Conservation (phyloP, 345 rosid species). For the Kandelia obovata region DNA sequence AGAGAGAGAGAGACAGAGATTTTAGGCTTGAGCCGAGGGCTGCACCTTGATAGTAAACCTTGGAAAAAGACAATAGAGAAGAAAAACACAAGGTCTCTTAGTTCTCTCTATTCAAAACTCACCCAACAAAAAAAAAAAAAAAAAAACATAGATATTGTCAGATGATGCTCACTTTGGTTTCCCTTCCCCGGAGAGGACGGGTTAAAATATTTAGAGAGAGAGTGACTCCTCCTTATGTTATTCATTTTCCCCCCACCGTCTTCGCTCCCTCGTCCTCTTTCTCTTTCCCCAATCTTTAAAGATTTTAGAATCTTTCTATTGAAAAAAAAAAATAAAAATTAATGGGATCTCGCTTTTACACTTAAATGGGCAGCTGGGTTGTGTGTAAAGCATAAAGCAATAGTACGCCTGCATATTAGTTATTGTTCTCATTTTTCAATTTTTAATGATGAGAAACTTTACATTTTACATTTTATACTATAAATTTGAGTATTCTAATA, state of each 20-base stretch:
- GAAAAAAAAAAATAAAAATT: not conserved
- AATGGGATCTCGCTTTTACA: not conserved
- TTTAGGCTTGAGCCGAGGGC: conserved; percentile 18
- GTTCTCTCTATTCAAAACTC: conserved; percentile 49
- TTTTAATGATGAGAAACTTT: too few relatives aligned
- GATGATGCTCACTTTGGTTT: not conserved
- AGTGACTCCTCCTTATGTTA: not conserved
- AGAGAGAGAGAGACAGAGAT: conserved; percentile 20
- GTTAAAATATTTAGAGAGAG: not conserved
- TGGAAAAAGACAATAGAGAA: conserved; percentile 56
- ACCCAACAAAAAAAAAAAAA: not conserved
- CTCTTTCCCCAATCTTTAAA: not conserved
- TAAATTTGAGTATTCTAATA: too few relatives aligned
- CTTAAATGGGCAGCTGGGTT: too few relatives aligned
- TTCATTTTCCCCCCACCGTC: not conserved
- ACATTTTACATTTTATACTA: too few relatives aligned
- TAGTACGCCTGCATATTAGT: too few relatives aligned
- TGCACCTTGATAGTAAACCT: conserved; percentile 62
- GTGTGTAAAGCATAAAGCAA: too few relatives aligned
- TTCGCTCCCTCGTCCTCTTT: not conserved
- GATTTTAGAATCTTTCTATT: not conserved
- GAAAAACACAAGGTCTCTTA: conserved; percentile 31
- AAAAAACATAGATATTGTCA: not conserved
- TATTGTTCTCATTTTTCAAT: too few relatives aligned
- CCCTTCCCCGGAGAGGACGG: conserved; percentile 1